Evolutionary conservation across 257 asterid species (phyloP).

Genomic region (Fraxinus excelsior): DNA sequence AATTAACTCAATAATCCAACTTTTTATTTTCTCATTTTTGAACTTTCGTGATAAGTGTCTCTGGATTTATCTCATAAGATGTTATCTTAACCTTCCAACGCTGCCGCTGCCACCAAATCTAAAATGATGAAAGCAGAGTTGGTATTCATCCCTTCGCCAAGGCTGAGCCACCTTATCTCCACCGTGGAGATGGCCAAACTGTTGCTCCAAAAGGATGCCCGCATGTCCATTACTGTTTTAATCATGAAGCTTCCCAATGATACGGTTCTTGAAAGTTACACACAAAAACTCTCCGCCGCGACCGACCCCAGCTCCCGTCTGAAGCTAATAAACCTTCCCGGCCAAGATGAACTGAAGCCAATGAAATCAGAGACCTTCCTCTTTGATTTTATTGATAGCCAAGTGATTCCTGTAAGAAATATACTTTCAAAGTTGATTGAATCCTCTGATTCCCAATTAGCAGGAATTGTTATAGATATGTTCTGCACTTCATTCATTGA

Average conservation of each 20-base stretch:
- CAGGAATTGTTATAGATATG: conserved; percentile 56
- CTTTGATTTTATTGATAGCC: conserved; percentile 34
- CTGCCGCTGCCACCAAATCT: neutral
- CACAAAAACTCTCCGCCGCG: neutral
- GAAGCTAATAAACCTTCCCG: conserved; percentile 32
- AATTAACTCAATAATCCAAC: too few relatives aligned
- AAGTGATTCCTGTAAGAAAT: conserved; percentile 28
- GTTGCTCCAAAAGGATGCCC: conserved; percentile 40
- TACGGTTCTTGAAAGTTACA: conserved; percentile 20
- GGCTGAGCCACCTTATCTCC: conserved; percentile 37
- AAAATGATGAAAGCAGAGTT: conserved; percentile 5
- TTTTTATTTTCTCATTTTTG: too few relatives aligned
- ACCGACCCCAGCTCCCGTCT: conserved; percentile 20
- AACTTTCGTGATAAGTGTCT: too few relatives aligned
- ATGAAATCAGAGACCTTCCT: neutral
- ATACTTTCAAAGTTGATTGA: conserved; percentile 25
- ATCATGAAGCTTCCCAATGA: conserved; percentile 39
- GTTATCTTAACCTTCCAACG: too few relatives aligned
- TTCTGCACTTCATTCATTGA: conserved; percentile 55
- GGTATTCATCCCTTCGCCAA: conserved; percentile 45
- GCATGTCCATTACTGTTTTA: conserved; percentile 47
- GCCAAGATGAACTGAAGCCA: conserved; percentile 1
- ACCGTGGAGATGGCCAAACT: conserved; percentile 50
- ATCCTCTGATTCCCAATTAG: neutral
- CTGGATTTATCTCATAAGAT: too few relatives aligned